Evolutionary conservation across 192 early-diverging fungal genomes (phyloP), one percentile per base, ranked within the genome.

Genomic region (Fimicolochytrium jonesii): DNA sequence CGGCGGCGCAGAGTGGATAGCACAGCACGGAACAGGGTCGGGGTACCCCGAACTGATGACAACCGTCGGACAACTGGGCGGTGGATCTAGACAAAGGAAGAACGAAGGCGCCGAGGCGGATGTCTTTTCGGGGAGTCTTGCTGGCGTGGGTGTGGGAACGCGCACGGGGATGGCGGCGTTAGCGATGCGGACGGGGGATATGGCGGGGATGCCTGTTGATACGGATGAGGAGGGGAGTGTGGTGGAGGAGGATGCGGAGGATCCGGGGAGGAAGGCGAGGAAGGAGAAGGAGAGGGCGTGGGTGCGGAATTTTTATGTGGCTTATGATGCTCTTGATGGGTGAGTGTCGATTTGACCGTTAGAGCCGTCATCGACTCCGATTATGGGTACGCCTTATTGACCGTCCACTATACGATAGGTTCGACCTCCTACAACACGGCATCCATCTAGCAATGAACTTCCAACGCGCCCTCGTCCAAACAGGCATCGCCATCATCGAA

Each of bases 251-350:
- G 57, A 72, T 7, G 75, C 75, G 32, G 64, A 64, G 13, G 51
- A 50, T n/a, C 55, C 39, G 34, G 44, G 29, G 54, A 22, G 18
- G 61, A 48, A 25, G 67, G 46, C 9, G 23, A 11, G 11, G 60
- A 59, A 9, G 52, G 33, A 33, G 74, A 26, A 57, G 31, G 57
- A 35, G 60, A 47, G 51, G 35, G 49, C 35, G 72, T 93, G 90
- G 90, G 66, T 89, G 50, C 50, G 71, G 28, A 90, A 92, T 26
- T 97, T 95, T 69, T 97, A 86, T 72, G 79, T 86, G 0, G 92
- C 93, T 15, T 95, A 89, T 60, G 95, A 97, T 63, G 86, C 95
- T 5, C 69, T 97, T 17, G 80, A 80, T 31, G 74, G 65, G 70
- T 83, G 61, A 56, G 60, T 28, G 43, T 17, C 11, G 17, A 39